These are phyloP conservation scores for Elsinoe australis DNA, from an alignment of 2,329 filamentous ascomycete species.

Conservation along the genomic window DNA sequence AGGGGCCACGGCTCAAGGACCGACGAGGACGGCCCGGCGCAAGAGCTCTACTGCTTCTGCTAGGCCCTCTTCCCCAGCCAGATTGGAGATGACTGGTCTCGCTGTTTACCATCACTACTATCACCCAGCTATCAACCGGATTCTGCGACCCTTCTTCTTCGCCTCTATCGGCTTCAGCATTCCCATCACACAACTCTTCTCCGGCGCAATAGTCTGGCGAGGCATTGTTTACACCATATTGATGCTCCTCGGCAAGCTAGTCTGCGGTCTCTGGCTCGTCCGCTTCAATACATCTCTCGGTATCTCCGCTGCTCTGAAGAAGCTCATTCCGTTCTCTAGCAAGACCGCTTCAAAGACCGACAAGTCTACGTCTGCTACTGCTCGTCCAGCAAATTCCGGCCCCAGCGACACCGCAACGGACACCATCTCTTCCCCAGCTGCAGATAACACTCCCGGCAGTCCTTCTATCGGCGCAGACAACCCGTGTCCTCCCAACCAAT, in stretches of 20 bases:
- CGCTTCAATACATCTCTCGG: constrained; percentile 24
- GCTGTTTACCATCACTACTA: constrained; percentile 39
- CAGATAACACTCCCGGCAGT: background rate
- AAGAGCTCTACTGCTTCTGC: background rate
- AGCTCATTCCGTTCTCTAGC: background rate
- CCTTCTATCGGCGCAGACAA: no score
- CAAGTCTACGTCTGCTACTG: background rate
- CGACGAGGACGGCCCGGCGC: background rate
- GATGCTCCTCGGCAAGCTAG: constrained; percentile 51
- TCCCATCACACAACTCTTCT: constrained; percentile 63
- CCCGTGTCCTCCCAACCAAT: no score
- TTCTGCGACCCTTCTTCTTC: constrained; percentile 68
- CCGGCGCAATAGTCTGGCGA: constrained; percentile 57
- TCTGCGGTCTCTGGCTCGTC: constrained; percentile 37
- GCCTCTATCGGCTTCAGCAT: constrained; percentile 71
- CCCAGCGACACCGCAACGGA: background rate
- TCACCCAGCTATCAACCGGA: constrained; percentile 37
- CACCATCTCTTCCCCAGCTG: background rate
- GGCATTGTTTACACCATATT: constrained; percentile 64
- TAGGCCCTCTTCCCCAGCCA: background rate
- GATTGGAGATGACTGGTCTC: background rate
- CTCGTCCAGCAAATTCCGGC: background rate
- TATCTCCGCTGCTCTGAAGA: background rate
- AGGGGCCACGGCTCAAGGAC: background rate
- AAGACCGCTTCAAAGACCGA: background rate